Evolutionary conservation across 2,329 filamentous ascomycete species (phyloP), one percentile per base, ranked within the genome.

Genomic region (Pseudonectria foliicola): DNA sequence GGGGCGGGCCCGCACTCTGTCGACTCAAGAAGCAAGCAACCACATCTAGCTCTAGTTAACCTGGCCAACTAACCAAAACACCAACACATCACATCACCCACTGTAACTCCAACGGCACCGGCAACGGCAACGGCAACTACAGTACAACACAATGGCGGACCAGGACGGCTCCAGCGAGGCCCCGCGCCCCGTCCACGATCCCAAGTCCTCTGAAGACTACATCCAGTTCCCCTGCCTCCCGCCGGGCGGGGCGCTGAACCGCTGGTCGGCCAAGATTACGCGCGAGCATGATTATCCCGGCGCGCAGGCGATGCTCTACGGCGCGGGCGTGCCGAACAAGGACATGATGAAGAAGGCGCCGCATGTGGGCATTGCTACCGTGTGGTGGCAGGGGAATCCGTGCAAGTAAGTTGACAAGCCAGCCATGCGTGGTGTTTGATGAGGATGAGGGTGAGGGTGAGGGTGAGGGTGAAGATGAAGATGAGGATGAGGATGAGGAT

Each of bases 311-410:
- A 95, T 95, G 90, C 74, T 96, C 14, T 96, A 94, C 62, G 89
- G 85, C 11, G 88, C 90, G 7, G 90, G 90, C 15, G 84, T 96
- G 24, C 85, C 88, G 2, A 77, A 87, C 55, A 73, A 78, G 51
- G 71, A 92, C 37, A 78, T 81, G 53, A 94, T 96, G 85, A 89
- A 90, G 64, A 90, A 75, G 38, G 83, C 84, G 34, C 86, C 90
- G 10, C 90, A 96, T 45, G 85, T 96, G 16, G 90, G 90, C 38
- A 78, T 95, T 54, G 83, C 88, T 7, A 88, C 84, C 5, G 85
- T 95, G 4, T 95, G 89, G 89, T 96, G 89, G 89, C 88, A 95
- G 63, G 90, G 90, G 18, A 95, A 95, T 57, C 86, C 90, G 25
- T 95, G 89, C 77, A 95, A 95, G 81, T 85, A 62, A 64, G 80